Conservation (phyloP, 495 filamentous ascomycete genomes). For the Aspergillus haitiensis region DNA sequence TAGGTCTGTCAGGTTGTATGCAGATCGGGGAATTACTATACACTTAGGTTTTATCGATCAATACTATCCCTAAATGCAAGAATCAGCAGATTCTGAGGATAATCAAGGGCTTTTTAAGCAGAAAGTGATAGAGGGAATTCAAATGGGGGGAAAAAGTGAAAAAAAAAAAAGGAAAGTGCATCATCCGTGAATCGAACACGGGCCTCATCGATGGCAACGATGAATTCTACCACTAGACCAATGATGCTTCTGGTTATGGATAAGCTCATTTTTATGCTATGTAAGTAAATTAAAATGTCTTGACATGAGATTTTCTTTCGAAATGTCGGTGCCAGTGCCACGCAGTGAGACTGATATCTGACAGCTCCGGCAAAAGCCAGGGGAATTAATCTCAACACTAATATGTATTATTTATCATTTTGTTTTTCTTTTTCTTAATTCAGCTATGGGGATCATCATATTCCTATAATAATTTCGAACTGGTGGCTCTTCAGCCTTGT, state of each 20-base stretch:
- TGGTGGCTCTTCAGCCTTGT: background rate
- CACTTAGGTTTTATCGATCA: no score
- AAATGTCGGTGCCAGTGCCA: background rate
- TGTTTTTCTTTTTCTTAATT: background rate
- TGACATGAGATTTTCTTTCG: no score
- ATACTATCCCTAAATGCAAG: no score
- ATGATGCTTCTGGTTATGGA: constrained; percentile 38
- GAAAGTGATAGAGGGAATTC: no score
- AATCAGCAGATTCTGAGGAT: no score
- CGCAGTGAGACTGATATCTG: background rate
- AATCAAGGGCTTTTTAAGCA: no score
- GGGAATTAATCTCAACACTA: background rate
- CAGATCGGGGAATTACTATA: no score
- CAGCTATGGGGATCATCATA: background rate
- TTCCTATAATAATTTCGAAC: background rate
- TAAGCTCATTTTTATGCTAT: no score
- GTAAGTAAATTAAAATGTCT: no score
- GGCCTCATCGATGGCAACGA: constrained; percentile 61
- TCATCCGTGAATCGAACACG: constrained; percentile 60
- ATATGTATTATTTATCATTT: background rate
- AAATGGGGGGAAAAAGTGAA: background rate
- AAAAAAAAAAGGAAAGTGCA: constrained; percentile 38
- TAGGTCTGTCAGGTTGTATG: no score
- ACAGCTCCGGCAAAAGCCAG: background rate
- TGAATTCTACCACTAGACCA: constrained; percentile 62